Conservation (phyloP, 495 filamentous ascomycete species). For the Xylaria flabelliformis region DNA sequence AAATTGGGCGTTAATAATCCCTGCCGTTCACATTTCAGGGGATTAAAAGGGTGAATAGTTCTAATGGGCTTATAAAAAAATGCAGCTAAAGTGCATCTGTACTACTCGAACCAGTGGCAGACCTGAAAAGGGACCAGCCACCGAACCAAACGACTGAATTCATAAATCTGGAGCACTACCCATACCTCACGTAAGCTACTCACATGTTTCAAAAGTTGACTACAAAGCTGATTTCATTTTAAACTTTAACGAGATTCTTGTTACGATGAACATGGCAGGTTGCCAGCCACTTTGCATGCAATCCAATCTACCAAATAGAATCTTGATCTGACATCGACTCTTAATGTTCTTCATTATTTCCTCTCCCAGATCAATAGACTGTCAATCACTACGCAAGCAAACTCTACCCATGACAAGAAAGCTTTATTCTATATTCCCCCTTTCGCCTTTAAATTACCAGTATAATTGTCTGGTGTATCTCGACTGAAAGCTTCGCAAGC, state of each 20-base stretch:
- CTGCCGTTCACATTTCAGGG: neutral
- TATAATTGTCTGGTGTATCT: neutral
- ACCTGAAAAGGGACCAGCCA: neutral
- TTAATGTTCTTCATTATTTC: neutral
- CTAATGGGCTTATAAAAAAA: neutral
- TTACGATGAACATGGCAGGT: neutral
- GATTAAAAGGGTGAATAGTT: neutral
- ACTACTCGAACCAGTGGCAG: neutral
- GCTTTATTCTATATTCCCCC: neutral
- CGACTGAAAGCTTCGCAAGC: neutral
- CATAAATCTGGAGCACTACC: neutral
- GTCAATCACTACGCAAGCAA: neutral
- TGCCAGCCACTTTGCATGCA: neutral
- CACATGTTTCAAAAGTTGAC: neutral
- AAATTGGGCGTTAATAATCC: neutral
- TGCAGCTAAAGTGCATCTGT: neutral
- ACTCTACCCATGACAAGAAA: neutral
- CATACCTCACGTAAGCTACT: neutral
- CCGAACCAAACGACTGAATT: neutral
- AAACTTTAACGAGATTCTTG: neutral
- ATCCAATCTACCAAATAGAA: neutral
- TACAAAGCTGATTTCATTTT: neutral
- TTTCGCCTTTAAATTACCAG: neutral
- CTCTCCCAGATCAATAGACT: neutral
- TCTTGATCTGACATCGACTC: neutral